Percentiles rank a stretch among this genome's conserved stretches.
Evolutionary conservation across 2,329 filamentous ascomycete species (phyloP).

Genomic region (Aspergillus candidus): DNA sequence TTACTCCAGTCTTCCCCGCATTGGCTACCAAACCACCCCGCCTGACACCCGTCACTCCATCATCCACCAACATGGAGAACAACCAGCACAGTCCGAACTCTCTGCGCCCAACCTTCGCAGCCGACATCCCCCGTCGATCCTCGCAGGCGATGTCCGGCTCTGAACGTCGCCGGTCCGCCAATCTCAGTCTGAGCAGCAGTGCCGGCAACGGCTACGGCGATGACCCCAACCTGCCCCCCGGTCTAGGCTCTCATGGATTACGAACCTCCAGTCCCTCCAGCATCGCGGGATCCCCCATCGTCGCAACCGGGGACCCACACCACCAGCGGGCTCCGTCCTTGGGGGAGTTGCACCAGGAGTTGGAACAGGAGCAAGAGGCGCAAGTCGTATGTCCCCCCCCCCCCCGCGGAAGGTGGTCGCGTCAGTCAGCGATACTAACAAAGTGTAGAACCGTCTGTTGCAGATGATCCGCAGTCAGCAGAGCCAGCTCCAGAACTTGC

Average conservation of each 20-base stretch:
- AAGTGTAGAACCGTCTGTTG: constrained; percentile 42
- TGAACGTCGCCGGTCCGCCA: constrained; percentile 41
- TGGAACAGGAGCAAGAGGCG: constrained; percentile 48
- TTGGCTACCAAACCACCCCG: neutral
- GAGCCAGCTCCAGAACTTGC: constrained; percentile 37
- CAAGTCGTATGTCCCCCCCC: constrained; percentile 38
- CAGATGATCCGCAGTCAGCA: constrained; percentile 46
- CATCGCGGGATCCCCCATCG: constrained; percentile 36
- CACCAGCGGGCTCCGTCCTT: constrained; percentile 45
- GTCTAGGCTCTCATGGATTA: constrained; percentile 33
- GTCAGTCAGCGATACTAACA: neutral
- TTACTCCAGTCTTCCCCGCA: constrained; percentile 37
- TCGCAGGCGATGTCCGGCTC: constrained; percentile 35
- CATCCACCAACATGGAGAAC: constrained; percentile 27
- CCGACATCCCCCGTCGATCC: constrained; percentile 50
- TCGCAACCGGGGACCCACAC: constrained; percentile 42
- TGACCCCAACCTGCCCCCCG: constrained; percentile 33
- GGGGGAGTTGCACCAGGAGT: constrained; percentile 46
- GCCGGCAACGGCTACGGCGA: constrained; percentile 4
- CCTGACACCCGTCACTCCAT: constrained; percentile 5
- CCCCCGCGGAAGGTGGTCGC: neutral
- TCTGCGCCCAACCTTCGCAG: constrained; percentile 55
- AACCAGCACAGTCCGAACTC: constrained; percentile 48
- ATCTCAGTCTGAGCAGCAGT: constrained; percentile 34
- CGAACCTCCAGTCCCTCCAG: constrained; percentile 40